phyloP scores from a whole-genome alignment of 495 filamentous ascomycete species.

The Neurospora africana region DNA sequence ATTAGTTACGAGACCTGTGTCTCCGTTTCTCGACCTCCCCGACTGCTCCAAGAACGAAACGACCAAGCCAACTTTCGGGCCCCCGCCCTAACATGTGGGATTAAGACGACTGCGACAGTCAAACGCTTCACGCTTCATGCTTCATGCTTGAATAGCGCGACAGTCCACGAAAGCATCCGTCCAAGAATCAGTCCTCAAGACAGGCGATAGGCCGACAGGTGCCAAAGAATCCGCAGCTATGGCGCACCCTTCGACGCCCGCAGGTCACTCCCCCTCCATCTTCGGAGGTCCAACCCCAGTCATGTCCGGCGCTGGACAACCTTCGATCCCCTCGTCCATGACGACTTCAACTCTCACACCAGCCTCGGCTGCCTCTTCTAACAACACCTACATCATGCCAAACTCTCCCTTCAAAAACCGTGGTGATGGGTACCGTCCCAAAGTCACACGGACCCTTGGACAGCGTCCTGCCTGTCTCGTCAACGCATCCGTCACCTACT shows the following conservation, averaged over 20 bases:
- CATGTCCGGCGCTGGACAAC: conserved; percentile 2
- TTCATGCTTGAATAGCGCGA: neutral
- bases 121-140: neutral
- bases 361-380: conserved; percentile 46
- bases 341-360: conserved; percentile 27
- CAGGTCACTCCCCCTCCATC: conserved; percentile 15
- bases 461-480: conserved; percentile 89
- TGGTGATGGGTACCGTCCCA: conserved; percentile 65
- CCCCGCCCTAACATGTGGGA: neutral
- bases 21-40: neutral
- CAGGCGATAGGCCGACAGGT: neutral
- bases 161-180: neutral
- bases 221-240: conserved; percentile 10
- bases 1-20: neutral
- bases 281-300: conserved; percentile 20
- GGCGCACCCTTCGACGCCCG: conserved; percentile 23
- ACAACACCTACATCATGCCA: conserved; percentile 78
- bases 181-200: neutral
- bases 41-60: neutral
- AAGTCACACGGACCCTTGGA: conserved; percentile 69
- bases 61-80: neutral
- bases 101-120: neutral
- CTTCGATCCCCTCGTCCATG: conserved; percentile 11
- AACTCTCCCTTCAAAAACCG: conserved; percentile 61
- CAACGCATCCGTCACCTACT: conserved; percentile 96